phyloP scores from a whole-genome alignment of 2,329 filamentous ascomycete genomes.

The Domatiomyces catenatus region DNA sequence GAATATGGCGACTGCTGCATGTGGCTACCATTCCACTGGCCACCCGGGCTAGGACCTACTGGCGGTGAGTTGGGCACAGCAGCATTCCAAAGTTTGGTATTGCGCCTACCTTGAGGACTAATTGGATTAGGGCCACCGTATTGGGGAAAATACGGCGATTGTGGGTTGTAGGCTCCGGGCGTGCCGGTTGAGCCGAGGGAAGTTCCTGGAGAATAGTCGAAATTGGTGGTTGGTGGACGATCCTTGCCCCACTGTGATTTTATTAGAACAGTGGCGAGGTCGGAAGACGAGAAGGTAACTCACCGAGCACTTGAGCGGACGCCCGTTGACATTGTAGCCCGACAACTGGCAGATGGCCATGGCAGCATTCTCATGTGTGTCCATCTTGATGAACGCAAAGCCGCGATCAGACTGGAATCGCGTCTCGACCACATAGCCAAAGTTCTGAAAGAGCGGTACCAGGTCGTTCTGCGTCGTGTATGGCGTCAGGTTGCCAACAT shows the following conservation, averaged over 20 bases:
- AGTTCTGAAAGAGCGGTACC: slow-evolving; percentile 97
- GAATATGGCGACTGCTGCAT: slow-evolving; percentile 44
- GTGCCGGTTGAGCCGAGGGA: slow-evolving; percentile 54
- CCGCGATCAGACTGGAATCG: slow-evolving; percentile 95
- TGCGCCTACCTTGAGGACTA: slow-evolving; percentile 11
- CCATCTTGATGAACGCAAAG: slow-evolving; percentile 99
- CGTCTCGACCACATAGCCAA: slow-evolving; percentile 92
- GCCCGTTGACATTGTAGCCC: slow-evolving; percentile 93
- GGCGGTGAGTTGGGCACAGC: slow-evolving; percentile 27
- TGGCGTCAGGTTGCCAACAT: slow-evolving; percentile 91
- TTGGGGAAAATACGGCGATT: slow-evolving; percentile 79
- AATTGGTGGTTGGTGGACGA: slow-evolving; percentile 70
- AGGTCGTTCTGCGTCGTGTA: slow-evolving; percentile 96
- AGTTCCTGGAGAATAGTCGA: slow-evolving; percentile 71
- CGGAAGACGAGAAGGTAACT: slow-evolving; percentile 29
- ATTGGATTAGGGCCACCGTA: slow-evolving; percentile 61
- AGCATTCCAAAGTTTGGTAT: background rate
- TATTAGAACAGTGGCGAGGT: slow-evolving; percentile 20
- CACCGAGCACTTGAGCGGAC: slow-evolving; percentile 96
- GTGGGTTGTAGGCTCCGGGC: slow-evolving; percentile 54
- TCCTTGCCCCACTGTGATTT: slow-evolving; percentile 85
- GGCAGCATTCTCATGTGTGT: slow-evolving; percentile 90
- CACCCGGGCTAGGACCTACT: slow-evolving; percentile 35
- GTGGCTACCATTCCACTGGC: slow-evolving; percentile 28
- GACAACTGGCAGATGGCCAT: slow-evolving; percentile 98